Conservation (phyloP, 495 filamentous ascomycete genomes). For the Hyaloscypha bicolor region DNA sequence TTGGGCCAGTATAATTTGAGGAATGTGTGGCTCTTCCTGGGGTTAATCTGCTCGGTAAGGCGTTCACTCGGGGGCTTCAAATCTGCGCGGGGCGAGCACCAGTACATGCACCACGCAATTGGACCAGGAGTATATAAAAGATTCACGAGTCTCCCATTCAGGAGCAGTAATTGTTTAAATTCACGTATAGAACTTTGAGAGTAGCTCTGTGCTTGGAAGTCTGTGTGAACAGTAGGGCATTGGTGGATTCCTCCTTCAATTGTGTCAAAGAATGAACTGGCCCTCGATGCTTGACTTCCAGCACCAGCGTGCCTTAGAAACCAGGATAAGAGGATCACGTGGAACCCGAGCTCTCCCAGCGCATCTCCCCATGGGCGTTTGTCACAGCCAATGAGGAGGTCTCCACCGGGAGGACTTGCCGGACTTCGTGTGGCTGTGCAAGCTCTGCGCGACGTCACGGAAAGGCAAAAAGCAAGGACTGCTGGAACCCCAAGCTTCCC, state of each 20-base stretch:
- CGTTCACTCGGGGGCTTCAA: no score
- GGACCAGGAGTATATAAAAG: not conserved
- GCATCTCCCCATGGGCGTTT: no score
- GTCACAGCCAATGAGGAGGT: not conserved
- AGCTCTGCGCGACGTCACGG: not conserved
- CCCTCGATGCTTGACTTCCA: no score
- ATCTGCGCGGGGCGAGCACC: not conserved
- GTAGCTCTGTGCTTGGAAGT: not conserved
- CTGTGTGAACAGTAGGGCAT: no score
- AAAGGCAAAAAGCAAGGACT: not conserved
- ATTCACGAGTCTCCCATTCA: not conserved
- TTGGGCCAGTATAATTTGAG: constrained; percentile 7
- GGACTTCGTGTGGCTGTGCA: not conserved
- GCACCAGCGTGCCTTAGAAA: no score
- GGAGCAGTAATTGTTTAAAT: not conserved
- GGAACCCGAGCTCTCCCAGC: no score
- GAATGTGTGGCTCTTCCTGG: constrained; percentile 7
- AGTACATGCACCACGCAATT: not conserved
- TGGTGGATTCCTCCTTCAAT: no score
- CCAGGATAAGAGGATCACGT: no score
- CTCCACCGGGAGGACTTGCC: not conserved
- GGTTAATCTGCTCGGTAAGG: not conserved
- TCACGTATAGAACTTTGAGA: not conserved
- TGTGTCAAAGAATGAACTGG: no score
- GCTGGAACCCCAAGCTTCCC: not conserved